These are phyloP conservation scores for Dioscorea alata DNA, from an alignment of 106 monocot genomes.

Conservation along the genomic window DNA sequence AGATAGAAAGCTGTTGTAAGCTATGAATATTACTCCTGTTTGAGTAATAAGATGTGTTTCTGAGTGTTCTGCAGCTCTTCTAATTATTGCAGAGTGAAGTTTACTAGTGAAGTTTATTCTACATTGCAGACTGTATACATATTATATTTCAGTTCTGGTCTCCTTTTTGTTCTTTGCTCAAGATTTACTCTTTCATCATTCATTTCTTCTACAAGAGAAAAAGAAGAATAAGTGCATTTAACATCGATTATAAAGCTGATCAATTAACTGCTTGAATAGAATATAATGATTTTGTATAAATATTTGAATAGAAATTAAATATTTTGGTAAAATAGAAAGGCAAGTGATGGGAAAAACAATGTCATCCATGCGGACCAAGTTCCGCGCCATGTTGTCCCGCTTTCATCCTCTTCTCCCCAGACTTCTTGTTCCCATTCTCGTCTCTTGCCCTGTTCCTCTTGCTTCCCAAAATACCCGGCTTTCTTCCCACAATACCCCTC, in stretches of 20 bases:
- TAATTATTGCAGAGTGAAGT: not conserved
- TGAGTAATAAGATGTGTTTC: too few species aligned
- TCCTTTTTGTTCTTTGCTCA: not conserved
- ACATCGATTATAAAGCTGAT: too few species aligned
- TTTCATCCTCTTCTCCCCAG: not conserved
- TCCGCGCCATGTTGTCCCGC: not conserved
- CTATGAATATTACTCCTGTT: too few species aligned
- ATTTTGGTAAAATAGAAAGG: too few species aligned
- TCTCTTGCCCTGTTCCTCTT: not conserved
- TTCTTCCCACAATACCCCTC: constrained; percentile 1
- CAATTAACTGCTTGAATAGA: too few species aligned
- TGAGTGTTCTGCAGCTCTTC: too few species aligned
- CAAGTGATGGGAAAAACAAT: not conserved
- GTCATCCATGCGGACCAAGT: not conserved
- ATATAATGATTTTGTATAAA: too few species aligned
- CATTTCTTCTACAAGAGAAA: not conserved
- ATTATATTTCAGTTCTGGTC: not conserved
- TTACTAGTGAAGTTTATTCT: not conserved
- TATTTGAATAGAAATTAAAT: not conserved
- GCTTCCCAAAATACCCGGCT: not conserved
- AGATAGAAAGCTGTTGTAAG: too few species aligned
- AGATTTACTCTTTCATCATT: not conserved
- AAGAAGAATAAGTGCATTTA: not conserved
- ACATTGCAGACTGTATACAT: not conserved
- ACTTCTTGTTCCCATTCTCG: not conserved